A percentile compares a stretch with the other conserved stretches of the same genome.
phyloP scores from a whole-genome alignment of 2,329 filamentous ascomycete species.

The Aspergillus clavatus region DNA sequence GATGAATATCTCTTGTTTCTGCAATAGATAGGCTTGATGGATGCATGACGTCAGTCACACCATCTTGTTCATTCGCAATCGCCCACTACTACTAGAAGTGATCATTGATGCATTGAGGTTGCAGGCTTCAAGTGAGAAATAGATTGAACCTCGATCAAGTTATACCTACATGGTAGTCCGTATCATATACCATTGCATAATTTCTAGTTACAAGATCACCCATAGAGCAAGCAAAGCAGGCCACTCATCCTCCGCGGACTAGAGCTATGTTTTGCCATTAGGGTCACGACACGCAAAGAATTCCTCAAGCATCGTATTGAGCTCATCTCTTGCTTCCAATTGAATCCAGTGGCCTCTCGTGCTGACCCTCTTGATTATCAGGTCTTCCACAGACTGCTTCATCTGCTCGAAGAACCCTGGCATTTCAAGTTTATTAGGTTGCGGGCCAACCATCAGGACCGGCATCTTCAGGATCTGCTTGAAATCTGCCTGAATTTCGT shows the following conservation, averaged over 20 bases:
- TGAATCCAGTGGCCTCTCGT: slow-evolving; percentile 23
- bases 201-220: too few relatives aligned
- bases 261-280: too few relatives aligned
- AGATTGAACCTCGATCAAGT: too few relatives aligned
- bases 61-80: neutral
- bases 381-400: slow-evolving; percentile 11
- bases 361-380: slow-evolving; percentile 15
- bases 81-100: too few relatives aligned
- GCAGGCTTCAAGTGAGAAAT: too few relatives aligned
- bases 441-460: slow-evolving; percentile 15
- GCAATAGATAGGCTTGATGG: slow-evolving; percentile 8
- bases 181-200: too few relatives aligned
- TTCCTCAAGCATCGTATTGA: slow-evolving; percentile 16
- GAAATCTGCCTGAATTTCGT: slow-evolving; percentile 15
- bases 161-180: too few relatives aligned
- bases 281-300: slow-evolving; percentile 9
- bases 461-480: slow-evolving; percentile 15
- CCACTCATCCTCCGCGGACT: too few relatives aligned
- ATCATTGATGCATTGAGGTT: too few relatives aligned
- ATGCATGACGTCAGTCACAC: slow-evolving; percentile 20
- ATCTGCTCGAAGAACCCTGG: slow-evolving; percentile 12
- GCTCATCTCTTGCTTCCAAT: slow-evolving; percentile 21
- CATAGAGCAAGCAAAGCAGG: too few relatives aligned
- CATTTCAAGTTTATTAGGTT: slow-evolving; percentile 8
- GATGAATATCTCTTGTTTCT: neutral